A percentile compares a stretch with the other conserved stretches of the same genome.
Conservation (phyloP, 2,329 filamentous ascomycete species). For the Nigrospora osmanthi region DNA sequence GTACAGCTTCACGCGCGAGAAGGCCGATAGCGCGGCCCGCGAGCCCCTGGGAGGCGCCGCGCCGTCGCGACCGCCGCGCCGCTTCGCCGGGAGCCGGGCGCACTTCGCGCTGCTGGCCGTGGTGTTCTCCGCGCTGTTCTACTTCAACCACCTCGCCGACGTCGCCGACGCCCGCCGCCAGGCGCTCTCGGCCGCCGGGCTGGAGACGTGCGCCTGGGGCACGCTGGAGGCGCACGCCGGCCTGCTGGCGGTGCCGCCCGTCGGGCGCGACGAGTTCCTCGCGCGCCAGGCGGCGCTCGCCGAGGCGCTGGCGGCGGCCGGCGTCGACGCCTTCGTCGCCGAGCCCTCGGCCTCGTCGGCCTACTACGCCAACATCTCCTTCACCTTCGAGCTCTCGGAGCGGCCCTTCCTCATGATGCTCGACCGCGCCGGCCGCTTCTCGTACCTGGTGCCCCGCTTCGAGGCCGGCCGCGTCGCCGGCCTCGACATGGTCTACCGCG, state of each 20-base stretch:
- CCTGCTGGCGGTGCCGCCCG: slow-evolving; percentile 16
- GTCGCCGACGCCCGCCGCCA: no score
- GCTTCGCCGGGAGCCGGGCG: no score
- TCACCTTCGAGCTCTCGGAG: slow-evolving; percentile 15
- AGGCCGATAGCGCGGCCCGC: no score
- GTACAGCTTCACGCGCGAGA: no score
- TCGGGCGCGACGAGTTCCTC: slow-evolving; percentile 16
- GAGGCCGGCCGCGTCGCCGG: slow-evolving; percentile 18
- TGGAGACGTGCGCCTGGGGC: slow-evolving; percentile 18
- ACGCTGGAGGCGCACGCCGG: slow-evolving; percentile 11
- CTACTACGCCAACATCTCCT: slow-evolving; percentile 16
- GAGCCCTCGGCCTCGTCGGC: slow-evolving; percentile 17
- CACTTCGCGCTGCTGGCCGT: no score
- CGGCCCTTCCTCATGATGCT: slow-evolving; percentile 18
- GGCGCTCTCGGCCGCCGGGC: background rate
- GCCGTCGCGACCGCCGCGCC: no score
- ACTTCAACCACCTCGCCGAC: no score
- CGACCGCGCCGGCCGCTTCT: slow-evolving; percentile 13
- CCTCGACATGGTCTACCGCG: slow-evolving; percentile 18
- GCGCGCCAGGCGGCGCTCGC: slow-evolving; percentile 15
- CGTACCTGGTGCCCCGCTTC: slow-evolving; percentile 19
- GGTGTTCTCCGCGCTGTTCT: no score
- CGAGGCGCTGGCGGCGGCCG: slow-evolving; percentile 9
- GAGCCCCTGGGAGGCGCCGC: no score
- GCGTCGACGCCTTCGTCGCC: slow-evolving; percentile 19